Evolutionary conservation across 352 stramenopile genomes (phyloP).

Genomic region (Globisporangium parvum): DNA sequence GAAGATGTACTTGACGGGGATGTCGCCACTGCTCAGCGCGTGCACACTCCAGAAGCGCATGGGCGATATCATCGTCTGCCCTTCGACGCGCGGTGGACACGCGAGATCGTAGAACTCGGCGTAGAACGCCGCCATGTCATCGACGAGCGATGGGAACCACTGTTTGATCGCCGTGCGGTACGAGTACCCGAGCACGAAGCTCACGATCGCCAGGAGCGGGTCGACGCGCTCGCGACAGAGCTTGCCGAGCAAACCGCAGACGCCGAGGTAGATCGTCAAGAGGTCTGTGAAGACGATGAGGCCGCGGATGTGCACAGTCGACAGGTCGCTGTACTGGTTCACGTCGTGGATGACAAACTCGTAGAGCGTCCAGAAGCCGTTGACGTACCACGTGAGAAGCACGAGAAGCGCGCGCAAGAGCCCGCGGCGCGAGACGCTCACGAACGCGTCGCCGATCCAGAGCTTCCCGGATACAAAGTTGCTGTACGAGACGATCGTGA

Average conservation of each 20-base stretch:
- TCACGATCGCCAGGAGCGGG: slow-evolving; percentile 2
- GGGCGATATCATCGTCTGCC: slow-evolving; percentile 8
- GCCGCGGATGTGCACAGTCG: not conserved
- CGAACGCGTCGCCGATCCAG: slow-evolving; percentile 37
- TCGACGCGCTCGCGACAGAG: slow-evolving; percentile 9
- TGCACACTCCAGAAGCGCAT: slow-evolving; percentile 20
- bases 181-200: slow-evolving; percentile 1
- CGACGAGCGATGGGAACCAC: not conserved
- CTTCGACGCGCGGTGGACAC: not conserved
- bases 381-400: slow-evolving; percentile 34
- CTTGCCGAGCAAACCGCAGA: slow-evolving; percentile 7
- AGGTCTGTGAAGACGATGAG: slow-evolving; percentile 14
- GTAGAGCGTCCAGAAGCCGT: slow-evolving; percentile 36
- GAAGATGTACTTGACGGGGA: slow-evolving; percentile 1
- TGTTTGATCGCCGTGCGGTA: slow-evolving; percentile 5
- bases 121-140: slow-evolving; percentile 3
- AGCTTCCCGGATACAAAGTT: slow-evolving; percentile 28
- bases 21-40: not conserved
- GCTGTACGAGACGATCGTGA: slow-evolving; percentile 26
- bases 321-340: slow-evolving; percentile 12
- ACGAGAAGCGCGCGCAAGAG: slow-evolving; percentile 24
- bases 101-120: slow-evolving; percentile 3
- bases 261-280: slow-evolving; percentile 10
- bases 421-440: slow-evolving; percentile 21
- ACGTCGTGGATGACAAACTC: slow-evolving; percentile 39